These are phyloP conservation scores for Balakata baccata DNA, from an alignment of 345 rosid species.

Conservation along the genomic window DNA sequence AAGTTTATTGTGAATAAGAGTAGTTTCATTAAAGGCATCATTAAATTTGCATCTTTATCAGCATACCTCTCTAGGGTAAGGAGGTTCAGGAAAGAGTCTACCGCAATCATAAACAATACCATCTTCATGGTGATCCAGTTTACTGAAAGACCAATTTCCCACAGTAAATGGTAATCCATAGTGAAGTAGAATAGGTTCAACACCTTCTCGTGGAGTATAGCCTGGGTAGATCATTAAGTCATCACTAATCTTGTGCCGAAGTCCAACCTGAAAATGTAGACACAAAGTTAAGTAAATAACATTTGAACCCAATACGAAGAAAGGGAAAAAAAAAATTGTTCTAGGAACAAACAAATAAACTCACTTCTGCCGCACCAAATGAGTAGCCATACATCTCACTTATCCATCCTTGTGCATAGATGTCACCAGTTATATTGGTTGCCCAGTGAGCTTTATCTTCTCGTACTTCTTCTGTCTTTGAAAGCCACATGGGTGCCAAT, in stretches of 20 bases:
- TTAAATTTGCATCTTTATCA: constrained; percentile 19
- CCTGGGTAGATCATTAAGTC: constrained; percentile 97
- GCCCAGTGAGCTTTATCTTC: constrained; percentile 89
- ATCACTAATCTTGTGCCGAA: constrained; percentile 81
- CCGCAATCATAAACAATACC: constrained; percentile 78
- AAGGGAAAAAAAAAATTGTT: neutral
- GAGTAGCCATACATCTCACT: constrained; percentile 99
- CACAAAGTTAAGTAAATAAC: constrained; percentile 5
- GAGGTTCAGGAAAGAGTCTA: constrained; percentile 92
- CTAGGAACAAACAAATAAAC: constrained; percentile 18
- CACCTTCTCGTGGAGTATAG: constrained; percentile 71
- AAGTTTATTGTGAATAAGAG: constrained; percentile 1
- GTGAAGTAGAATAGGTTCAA: constrained; percentile 88
- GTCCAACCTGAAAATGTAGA: constrained; percentile 68
- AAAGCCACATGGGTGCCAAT: constrained; percentile 92
- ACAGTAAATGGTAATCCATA: constrained; percentile 83
- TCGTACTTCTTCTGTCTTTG: constrained; percentile 96
- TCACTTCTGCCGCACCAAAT: constrained; percentile 96
- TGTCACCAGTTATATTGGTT: constrained; percentile 96
- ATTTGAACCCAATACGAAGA: neutral
- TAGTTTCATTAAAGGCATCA: neutral
- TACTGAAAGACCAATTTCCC: constrained; percentile 96
- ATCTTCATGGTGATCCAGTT: constrained; percentile 87
- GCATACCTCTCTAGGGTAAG: constrained; percentile 88
- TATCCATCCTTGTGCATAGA: constrained; percentile 92